These are phyloP conservation scores for Corallochytrium limacisporum DNA, from an alignment of 78 protist species.

Conservation along the genomic window DNA sequence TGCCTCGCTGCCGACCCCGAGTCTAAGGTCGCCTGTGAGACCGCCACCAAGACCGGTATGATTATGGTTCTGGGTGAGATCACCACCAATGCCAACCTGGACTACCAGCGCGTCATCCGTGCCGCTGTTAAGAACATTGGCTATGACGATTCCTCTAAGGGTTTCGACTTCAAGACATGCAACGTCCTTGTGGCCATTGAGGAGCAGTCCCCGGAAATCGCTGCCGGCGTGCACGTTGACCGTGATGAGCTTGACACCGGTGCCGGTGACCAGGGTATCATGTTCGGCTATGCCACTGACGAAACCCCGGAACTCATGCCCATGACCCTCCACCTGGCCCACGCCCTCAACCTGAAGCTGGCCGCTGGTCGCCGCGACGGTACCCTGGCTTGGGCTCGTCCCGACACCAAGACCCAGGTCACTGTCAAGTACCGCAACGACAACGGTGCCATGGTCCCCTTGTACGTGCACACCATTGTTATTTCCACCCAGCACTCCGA, in stretches of 20 bases:
- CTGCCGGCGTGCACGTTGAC: conserved; percentile 87
- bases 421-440: conserved; percentile 88
- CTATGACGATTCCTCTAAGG: conserved; percentile 76
- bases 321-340: conserved; percentile 82
- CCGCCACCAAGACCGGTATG: conserved; percentile 92
- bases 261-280: conserved; percentile 99
- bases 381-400: conserved; percentile 83
- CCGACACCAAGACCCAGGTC: conserved; percentile 99
- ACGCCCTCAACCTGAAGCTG: conserved; percentile 63
- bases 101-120: conserved; percentile 94
- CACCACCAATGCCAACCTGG: conserved; percentile 87
- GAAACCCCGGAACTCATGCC: conserved; percentile 95
- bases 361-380: conserved; percentile 84
- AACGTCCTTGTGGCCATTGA: conserved; percentile 89
- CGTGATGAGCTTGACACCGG: conserved; percentile 77
- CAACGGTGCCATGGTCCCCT: conserved; percentile 66
- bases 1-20: conserved; percentile 91
- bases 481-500: conserved; percentile 97
- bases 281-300: conserved; percentile 99
- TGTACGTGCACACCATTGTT: conserved; percentile 92
- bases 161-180: conserved; percentile 93
- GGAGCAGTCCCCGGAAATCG: conserved; percentile 98
- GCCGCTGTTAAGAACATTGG: conserved; percentile 88
- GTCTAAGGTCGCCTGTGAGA: conserved; percentile 96
- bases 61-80: conserved; percentile 98